Evolutionary conservation across 495 filamentous ascomycete genomes (phyloP).

Genomic region (Talaromyces ruber): DNA sequence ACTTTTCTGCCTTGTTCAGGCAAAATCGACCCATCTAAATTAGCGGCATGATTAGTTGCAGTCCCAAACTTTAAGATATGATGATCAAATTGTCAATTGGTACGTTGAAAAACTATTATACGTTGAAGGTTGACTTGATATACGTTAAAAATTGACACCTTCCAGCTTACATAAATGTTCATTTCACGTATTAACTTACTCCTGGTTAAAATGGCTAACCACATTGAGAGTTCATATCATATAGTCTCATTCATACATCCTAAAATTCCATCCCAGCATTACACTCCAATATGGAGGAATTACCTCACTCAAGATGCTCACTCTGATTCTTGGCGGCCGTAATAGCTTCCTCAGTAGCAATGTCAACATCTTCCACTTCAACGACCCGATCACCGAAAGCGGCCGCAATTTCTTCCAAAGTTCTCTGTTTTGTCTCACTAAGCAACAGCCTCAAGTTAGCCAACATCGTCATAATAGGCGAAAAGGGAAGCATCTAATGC

Average conservation of each 20-base stretch:
- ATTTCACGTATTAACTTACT: background rate
- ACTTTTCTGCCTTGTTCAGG: background rate
- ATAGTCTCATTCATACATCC: background rate
- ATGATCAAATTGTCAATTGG: background rate
- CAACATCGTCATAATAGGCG: background rate
- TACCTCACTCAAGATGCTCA: constrained; percentile 17
- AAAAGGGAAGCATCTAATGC: constrained; percentile 9
- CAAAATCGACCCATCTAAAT: background rate
- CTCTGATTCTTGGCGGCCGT: constrained; percentile 14
- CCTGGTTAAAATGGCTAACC: background rate
- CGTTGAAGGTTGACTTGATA: no score
- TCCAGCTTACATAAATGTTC: background rate
- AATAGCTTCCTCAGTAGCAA: constrained; percentile 5
- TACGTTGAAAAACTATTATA: no score
- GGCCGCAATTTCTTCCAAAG: constrained; percentile 49
- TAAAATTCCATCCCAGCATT: no score
- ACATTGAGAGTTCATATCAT: background rate
- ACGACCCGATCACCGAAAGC: constrained; percentile 50
- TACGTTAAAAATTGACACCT: background rate
- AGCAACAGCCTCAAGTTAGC: background rate
- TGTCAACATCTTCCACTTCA: constrained; percentile 20
- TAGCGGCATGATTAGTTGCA: background rate
- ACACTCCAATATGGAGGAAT: background rate
- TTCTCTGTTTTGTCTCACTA: constrained; percentile 47
- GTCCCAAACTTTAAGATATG: background rate